Evolutionary conservation across 345 rosid genomes (phyloP), one percentile per base, ranked within the genome.

Genomic region (Diplotaxis tenuifolia): DNA sequence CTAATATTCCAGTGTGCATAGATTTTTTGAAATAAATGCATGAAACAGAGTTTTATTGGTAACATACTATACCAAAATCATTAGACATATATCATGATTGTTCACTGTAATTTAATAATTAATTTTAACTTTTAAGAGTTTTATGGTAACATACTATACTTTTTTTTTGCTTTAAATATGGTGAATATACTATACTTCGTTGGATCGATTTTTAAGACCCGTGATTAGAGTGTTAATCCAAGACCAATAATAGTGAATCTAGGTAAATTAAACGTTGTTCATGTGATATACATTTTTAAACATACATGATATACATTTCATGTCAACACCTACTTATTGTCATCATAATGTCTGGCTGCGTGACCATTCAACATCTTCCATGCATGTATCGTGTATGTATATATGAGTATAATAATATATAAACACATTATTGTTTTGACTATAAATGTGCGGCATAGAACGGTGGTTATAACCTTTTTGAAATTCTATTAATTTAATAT

Each of bases 341-440:
- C 70, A 76, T 76, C 60, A 70, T 63, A 12, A 76, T 75, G 60
- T 63, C 75, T 63, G 66, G 66, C 75, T 76, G 75, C 79, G 53
- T 31, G 71, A 70, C 67, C 16, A 56, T 52, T 75, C 61, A 28
- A 50, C 11, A 47, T 42, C 29, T 19, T 49, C 28, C 20, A 12
- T 56, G 32, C 34, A n/a, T 56, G 8, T 23, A 9, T 54, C n/a
- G n/a, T n/a, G 28, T 19, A 56, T 57, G 28, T 56, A 56, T 29
- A n/a, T 42, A 25, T 23, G 27, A 42, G n/a, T 71, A 62, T 47
- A 50, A 23, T 50, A 50, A 7, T 32, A 73, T 55, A 55, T 20
- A 54, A 55, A 19, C 55, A 61, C 64, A 75, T 76, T 65, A 70
- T 76, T 76, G 71, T 47, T 70, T 76, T 76, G 80, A 76, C 62